phyloP scores from a whole-genome alignment of 73 alveolate genomes.

The Tetrahymena elliotti region DNA sequence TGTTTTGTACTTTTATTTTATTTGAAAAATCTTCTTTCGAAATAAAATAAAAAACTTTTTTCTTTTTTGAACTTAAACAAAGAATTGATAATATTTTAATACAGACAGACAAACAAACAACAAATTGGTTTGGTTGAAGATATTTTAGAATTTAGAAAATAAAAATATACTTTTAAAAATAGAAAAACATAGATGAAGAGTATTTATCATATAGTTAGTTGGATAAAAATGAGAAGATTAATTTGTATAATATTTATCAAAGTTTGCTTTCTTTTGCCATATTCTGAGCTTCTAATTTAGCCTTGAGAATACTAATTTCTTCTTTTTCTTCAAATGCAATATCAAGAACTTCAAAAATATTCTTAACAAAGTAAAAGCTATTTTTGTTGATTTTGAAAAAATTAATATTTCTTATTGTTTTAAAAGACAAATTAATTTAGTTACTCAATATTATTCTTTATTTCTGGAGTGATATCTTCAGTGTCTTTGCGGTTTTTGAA shows the following conservation, averaged over 20 bases:
- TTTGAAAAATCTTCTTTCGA: too few species aligned
- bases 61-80: too few species aligned
- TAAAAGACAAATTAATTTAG: not conserved
- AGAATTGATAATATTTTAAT: too few species aligned
- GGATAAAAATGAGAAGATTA: not conserved
- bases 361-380: not conserved
- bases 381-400: not conserved
- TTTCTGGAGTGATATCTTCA: conserved; percentile 5
- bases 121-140: too few species aligned
- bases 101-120: too few species aligned
- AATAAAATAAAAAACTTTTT: too few species aligned
- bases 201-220: not conserved
- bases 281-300: not conserved
- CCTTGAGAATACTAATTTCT: not conserved
- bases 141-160: too few species aligned
- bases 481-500: conserved; percentile 4
- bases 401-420: not conserved
- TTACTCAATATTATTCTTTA: conserved; percentile 6
- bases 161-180: too few species aligned
- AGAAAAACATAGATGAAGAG: not conserved
- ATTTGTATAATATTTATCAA: not conserved
- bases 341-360: conserved; percentile 7
- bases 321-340: conserved; percentile 26
- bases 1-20: too few species aligned
- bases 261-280: not conserved